Evolutionary conservation across 805 yeast species (phyloP).

Genomic region (Yamadazyma laniorum): DNA sequence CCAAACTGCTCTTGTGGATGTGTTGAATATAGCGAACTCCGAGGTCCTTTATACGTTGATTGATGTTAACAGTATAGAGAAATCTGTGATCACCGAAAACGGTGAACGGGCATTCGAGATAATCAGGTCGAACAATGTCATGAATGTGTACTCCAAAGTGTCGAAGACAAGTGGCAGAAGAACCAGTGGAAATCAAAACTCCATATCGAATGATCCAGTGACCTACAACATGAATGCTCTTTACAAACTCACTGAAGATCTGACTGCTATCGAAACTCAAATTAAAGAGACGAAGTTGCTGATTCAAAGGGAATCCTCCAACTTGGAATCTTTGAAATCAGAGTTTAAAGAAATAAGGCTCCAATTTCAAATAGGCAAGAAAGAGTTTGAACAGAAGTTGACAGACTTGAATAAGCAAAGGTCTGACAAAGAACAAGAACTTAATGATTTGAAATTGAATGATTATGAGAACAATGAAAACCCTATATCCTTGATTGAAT

Average conservation of each 20-base stretch:
- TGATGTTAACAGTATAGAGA: slow-evolving; percentile 61
- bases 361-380: slow-evolving; percentile 4
- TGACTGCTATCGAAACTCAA: slow-evolving; percentile 2
- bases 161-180: slow-evolving; percentile 47
- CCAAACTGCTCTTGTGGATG: slow-evolving; percentile 56
- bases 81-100: slow-evolving; percentile 50
- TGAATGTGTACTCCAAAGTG: slow-evolving; percentile 41
- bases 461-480: slow-evolving; percentile 1
- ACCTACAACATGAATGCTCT: slow-evolving; percentile 27
- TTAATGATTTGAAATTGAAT: slow-evolving; percentile 5
- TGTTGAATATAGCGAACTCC: slow-evolving; percentile 53
- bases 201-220: slow-evolving; percentile 54
- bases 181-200: slow-evolving; percentile 31
- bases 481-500: slow-evolving; percentile 1
- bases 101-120: slow-evolving; percentile 49
- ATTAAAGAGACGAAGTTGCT: not conserved
- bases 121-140: slow-evolving; percentile 38
- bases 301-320: slow-evolving; percentile 10
- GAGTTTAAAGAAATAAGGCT: slow-evolving; percentile 9
- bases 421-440: slow-evolving; percentile 2
- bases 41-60: slow-evolving; percentile 60
- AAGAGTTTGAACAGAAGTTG: not conserved
- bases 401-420: not conserved
- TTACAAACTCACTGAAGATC: slow-evolving; percentile 8
- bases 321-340: slow-evolving; percentile 8